Conservation (phyloP, 2,329 filamentous ascomycete species). For the Cordyceps farinosa region DNA sequence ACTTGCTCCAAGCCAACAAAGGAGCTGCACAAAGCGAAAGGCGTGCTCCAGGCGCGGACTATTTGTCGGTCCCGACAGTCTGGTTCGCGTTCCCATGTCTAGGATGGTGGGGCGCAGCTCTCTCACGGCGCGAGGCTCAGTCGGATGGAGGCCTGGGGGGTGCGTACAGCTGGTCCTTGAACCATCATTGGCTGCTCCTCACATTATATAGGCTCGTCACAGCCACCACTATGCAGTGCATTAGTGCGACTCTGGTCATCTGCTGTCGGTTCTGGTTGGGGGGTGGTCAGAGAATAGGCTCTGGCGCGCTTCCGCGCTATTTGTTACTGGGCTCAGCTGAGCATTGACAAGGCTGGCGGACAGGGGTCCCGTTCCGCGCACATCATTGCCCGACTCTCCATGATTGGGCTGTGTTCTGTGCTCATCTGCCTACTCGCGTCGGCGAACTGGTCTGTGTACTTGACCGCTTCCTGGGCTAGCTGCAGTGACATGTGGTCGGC, state of each 20-base stretch:
- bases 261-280: neutral
- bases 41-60: neutral
- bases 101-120: neutral
- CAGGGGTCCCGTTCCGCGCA: neutral
- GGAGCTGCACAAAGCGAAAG: neutral
- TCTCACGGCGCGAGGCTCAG: neutral
- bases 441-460: neutral
- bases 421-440: neutral
- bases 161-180: neutral
- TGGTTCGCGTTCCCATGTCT: neutral
- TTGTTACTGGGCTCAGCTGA: conserved; percentile 2
- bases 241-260: neutral
- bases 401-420: neutral
- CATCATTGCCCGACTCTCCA: neutral
- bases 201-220: neutral
- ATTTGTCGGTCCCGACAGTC: conserved; percentile 5
- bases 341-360: conserved; percentile 2
- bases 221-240: neutral
- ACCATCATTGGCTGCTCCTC: neutral
- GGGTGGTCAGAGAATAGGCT: neutral
- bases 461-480: neutral
- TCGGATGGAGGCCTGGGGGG: neutral
- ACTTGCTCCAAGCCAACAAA: neutral
- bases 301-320: conserved; percentile 1
- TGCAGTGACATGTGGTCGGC: neutral